Evolutionary conservation across 805 yeast species (phyloP).

Genomic region (Ogataea populi-albae): DNA sequence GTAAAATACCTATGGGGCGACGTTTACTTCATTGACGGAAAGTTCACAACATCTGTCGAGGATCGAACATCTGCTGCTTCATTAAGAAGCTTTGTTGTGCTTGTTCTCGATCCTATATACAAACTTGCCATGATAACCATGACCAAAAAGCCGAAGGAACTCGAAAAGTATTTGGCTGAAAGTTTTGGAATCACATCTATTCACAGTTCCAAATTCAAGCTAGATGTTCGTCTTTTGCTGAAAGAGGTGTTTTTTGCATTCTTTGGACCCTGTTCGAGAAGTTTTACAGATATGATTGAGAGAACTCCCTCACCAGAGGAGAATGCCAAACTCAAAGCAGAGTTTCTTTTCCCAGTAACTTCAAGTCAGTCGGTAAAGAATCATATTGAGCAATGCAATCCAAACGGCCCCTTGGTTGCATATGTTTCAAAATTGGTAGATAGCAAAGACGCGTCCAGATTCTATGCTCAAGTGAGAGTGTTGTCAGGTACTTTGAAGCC

Average conservation of each 20-base stretch:
- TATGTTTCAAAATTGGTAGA: constrained; percentile 59
- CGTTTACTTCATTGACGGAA: constrained; percentile 48
- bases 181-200: constrained; percentile 45
- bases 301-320: constrained; percentile 37
- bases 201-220: constrained; percentile 37
- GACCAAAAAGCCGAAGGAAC: constrained; percentile 44
- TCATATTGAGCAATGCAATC: constrained; percentile 32
- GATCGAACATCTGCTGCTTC: constrained; percentile 22
- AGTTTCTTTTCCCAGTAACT: constrained; percentile 28
- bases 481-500: constrained; percentile 54
- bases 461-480: constrained; percentile 60
- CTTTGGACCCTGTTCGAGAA: constrained; percentile 47
- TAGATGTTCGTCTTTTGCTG: constrained; percentile 61
- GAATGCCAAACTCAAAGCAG: constrained; percentile 27
- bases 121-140: constrained; percentile 64
- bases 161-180: constrained; percentile 44
- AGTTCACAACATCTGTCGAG: constrained; percentile 39
- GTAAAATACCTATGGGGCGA: constrained; percentile 75
- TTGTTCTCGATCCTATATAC: constrained; percentile 77
- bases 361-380: constrained; percentile 13
- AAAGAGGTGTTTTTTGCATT: constrained; percentile 50
- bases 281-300: constrained; percentile 53
- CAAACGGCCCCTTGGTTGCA: constrained; percentile 45
- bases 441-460: constrained; percentile 47
- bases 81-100: constrained; percentile 52